A percentile compares a stretch with the other conserved stretches of the same genome.
phyloP scores from a whole-genome alignment of 2,329 filamentous ascomycete genomes.

The Exophiala viscosa region DNA sequence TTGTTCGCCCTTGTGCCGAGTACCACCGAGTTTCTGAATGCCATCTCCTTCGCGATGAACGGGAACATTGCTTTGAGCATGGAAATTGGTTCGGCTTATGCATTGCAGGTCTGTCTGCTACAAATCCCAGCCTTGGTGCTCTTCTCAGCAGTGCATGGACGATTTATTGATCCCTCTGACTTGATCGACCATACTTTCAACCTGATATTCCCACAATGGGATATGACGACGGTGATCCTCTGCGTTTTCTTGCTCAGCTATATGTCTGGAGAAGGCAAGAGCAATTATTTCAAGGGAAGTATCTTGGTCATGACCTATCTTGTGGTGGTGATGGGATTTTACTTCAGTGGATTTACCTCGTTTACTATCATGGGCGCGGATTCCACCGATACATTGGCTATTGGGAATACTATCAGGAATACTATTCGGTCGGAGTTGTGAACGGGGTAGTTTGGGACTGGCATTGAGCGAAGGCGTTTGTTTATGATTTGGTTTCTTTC shows the following conservation, averaged over 20 bases:
- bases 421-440: neutral
- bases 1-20: constrained; percentile 96
- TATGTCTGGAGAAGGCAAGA: constrained; percentile 98
- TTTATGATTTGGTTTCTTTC: too few relatives aligned
- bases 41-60: constrained; percentile 99
- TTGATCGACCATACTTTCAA: constrained; percentile 52
- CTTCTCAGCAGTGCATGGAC: constrained; percentile 74
- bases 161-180: constrained; percentile 52
- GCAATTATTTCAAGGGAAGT: constrained; percentile 99
- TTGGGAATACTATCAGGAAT: too few relatives aligned
- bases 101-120: constrained; percentile 88
- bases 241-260: constrained; percentile 96
- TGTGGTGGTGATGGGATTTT: constrained; percentile 88
- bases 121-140: constrained; percentile 91
- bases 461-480: too few relatives aligned
- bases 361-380: constrained; percentile 48
- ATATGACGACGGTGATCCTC: constrained; percentile 94
- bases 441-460: neutral
- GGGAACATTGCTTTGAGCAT: constrained; percentile 97
- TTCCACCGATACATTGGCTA: constrained; percentile 45
- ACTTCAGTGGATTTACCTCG: constrained; percentile 67
- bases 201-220: constrained; percentile 96
- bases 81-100: constrained; percentile 98
- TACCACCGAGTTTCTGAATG: constrained; percentile 97
- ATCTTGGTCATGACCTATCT: constrained; percentile 90